Conservation (phyloP, 176 grass and related monocot species). For the Melocanna baccifera region DNA sequence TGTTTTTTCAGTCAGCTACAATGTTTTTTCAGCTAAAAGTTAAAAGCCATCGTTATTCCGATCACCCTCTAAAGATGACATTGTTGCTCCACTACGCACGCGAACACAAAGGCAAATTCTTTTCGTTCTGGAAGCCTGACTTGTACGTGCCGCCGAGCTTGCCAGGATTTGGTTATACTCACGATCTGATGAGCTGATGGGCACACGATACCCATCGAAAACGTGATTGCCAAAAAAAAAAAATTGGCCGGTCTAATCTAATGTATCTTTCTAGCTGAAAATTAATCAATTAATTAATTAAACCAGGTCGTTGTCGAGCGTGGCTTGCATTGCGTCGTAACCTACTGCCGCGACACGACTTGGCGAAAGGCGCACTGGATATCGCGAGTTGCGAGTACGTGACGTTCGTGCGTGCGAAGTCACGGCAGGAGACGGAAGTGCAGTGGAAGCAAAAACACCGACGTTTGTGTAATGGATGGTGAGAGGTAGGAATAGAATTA, state of each 20-base stretch:
- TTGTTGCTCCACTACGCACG: not conserved
- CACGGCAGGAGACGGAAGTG: not conserved
- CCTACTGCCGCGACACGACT: not conserved
- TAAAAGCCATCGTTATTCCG: too few relatives aligned
- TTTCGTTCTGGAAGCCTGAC: not conserved
- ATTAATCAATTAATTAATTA: not conserved
- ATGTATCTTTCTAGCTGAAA: too few relatives aligned
- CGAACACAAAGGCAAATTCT: too few relatives aligned
- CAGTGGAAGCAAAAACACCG: not conserved
- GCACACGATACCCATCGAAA: constrained; percentile 15
- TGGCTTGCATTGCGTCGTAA: not conserved
- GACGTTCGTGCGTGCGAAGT: not conserved
- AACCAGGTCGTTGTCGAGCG: not conserved
- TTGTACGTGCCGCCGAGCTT: constrained; percentile 17
- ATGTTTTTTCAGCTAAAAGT: too few relatives aligned
- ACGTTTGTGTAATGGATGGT: too few relatives aligned
- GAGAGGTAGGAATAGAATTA: too few relatives aligned
- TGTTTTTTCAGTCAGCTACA: too few relatives aligned
- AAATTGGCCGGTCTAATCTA: too few relatives aligned
- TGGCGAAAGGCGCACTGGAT: not conserved
- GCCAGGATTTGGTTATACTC: not conserved
- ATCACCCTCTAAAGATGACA: too few relatives aligned
- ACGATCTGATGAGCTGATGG: not conserved
- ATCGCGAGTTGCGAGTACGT: not conserved
- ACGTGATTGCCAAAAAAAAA: not conserved